These are phyloP conservation scores for Puccinellia tenuiflora DNA, from an alignment of 176 grass and related monocot species.

Conservation along the genomic window DNA sequence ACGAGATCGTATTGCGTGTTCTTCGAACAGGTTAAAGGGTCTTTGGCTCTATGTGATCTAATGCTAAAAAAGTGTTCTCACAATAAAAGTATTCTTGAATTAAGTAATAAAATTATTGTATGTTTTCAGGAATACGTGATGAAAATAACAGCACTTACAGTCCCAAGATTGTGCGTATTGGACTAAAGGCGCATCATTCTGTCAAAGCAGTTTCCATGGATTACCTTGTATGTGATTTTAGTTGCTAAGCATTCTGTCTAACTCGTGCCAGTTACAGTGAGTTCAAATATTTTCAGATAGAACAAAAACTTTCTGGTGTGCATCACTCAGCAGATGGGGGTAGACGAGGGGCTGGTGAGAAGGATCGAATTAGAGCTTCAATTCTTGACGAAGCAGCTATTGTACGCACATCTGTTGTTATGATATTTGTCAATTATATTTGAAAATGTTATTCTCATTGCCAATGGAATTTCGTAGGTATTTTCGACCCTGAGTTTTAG, in stretches of 20 bases:
- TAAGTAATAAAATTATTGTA: background rate
- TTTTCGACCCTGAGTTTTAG: conserved; percentile 99
- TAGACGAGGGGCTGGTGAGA: conserved; percentile 56
- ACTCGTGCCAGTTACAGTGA: conserved; percentile 26
- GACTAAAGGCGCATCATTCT: conserved; percentile 88
- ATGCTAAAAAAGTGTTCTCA: background rate
- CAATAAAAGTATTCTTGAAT: background rate
- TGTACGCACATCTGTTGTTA: conserved; percentile 44
- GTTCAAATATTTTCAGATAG: conserved; percentile 54
- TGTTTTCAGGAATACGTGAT: conserved; percentile 78
- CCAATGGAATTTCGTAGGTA: conserved; percentile 48
- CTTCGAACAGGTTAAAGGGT: conserved; percentile 61
- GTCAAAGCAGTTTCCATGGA: conserved; percentile 97
- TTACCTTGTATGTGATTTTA: conserved; percentile 66
- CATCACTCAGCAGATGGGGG: conserved; percentile 48
- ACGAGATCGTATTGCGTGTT: conserved; percentile 94
- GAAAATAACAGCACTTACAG: conserved; percentile 85
- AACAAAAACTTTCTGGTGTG: conserved; percentile 74
- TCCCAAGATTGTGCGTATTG: conserved; percentile 97
- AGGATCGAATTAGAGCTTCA: conserved; percentile 64
- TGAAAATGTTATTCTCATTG: conserved; percentile 22
- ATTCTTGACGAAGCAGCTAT: conserved; percentile 93
- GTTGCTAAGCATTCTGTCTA: conserved; percentile 25
- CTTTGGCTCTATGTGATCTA: conserved; percentile 3
- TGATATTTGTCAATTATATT: background rate